phyloP scores from a whole-genome alignment of 106 monocot species.

The Platanthera guangdongensis region DNA sequence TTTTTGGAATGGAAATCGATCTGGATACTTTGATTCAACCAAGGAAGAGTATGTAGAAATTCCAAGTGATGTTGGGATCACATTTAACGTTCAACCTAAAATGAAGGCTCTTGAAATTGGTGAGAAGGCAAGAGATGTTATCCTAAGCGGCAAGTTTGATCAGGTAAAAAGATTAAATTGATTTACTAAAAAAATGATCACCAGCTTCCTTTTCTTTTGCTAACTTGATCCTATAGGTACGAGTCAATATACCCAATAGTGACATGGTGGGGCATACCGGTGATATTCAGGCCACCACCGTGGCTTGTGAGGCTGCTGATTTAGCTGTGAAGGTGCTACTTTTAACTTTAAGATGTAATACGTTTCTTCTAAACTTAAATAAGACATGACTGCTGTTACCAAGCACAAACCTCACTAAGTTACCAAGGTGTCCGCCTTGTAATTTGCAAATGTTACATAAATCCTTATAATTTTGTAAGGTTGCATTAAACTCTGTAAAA shows the following conservation, averaged over 20 bases:
- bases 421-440: neutral
- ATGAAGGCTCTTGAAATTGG: conserved; percentile 89
- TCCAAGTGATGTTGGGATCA: conserved; percentile 85
- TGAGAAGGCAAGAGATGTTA: conserved; percentile 76
- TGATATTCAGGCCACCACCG: conserved; percentile 78
- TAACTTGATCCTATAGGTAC: conserved; percentile 29
- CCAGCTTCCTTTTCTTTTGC: neutral
- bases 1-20: conserved; percentile 95
- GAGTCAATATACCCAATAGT: conserved; percentile 70
- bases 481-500: neutral
- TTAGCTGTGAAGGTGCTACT: conserved; percentile 65
- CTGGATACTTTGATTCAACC: conserved; percentile 61
- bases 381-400: neutral
- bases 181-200: neutral
- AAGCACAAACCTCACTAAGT: neutral
- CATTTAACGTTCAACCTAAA: conserved; percentile 76
- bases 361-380: neutral
- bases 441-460: neutral
- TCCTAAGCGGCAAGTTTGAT: conserved; percentile 73
- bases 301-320: conserved; percentile 78
- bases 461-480: neutral
- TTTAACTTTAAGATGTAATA: neutral
- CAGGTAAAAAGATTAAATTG: conserved; percentile 42
- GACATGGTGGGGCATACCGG: conserved; percentile 98
- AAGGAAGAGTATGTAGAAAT: conserved; percentile 90